Conservation (phyloP, 139 green algal species). For the Chlorella sp. region DNA sequence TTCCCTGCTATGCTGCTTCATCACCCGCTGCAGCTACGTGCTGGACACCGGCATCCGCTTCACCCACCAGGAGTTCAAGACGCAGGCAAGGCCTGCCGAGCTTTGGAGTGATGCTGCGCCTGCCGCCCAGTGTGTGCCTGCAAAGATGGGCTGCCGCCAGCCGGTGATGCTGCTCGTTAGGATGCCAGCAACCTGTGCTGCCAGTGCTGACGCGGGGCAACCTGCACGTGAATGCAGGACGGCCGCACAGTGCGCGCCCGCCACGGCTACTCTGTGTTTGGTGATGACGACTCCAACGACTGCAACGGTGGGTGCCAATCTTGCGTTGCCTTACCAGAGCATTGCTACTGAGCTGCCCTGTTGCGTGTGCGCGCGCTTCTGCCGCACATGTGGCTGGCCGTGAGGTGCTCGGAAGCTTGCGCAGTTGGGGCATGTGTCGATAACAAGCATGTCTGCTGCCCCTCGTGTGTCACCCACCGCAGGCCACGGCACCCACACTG, state of each 20-base stretch:
- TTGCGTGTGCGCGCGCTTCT: too few relatives aligned
- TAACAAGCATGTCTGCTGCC: too few relatives aligned
- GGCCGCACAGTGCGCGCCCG: slow-evolving; percentile 7
- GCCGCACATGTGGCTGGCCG: too few relatives aligned
- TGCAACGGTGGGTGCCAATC: neutral
- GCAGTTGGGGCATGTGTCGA: too few relatives aligned
- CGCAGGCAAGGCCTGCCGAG: neutral
- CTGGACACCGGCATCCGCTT: slow-evolving; percentile 67
- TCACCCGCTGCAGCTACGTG: slow-evolving; percentile 46
- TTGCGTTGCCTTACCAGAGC: too few relatives aligned
- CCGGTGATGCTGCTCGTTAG: neutral
- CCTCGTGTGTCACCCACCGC: slow-evolving; percentile 28
- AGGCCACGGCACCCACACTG: slow-evolving; percentile 78
- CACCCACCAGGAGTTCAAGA: slow-evolving; percentile 59
- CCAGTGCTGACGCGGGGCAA: too few relatives aligned
- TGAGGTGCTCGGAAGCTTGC: too few relatives aligned
- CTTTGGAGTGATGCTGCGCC: neutral
- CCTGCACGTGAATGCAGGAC: too few relatives aligned
- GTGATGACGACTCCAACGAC: slow-evolving; percentile 16
- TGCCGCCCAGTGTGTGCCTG: too few relatives aligned
- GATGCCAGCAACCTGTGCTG: neutral
- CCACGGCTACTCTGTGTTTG: slow-evolving; percentile 30
- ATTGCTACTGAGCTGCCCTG: too few relatives aligned
- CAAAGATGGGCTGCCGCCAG: too few relatives aligned
- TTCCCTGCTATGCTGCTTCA: too few relatives aligned